Evolutionary conservation across 140 eudicot genomes (phyloP), one percentile per base, ranked within the genome.

Genomic region (Erigeron philadelphicus): DNA sequence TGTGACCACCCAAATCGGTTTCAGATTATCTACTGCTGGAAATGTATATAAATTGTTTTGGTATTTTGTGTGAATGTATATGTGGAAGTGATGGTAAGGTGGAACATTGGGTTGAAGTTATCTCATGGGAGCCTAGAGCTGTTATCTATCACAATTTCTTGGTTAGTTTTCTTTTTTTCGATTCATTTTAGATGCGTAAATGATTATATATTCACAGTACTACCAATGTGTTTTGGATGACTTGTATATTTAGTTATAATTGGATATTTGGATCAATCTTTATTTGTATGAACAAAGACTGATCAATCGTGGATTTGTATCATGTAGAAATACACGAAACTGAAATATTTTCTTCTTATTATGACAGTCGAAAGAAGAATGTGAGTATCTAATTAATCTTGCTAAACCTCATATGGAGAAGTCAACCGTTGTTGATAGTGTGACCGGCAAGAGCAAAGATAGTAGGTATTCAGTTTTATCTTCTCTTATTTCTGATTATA

Each of bases 91-190:
- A 75, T 44, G 78, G 67, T 16, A 75, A 81, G 68, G 76, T 71
- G 55, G 86, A 85, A 68, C 88, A 79, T 76, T 93, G 97, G 99
- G 88, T 78, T 66, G 97, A 93, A 80, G 67, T 89, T 7, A 78
- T 93, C 15, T 93, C 99, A 55, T 93, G 96, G 99, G 97, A 93
- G 83, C 99, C 99, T 52, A 80, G 99, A 79, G 99, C 99, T 31
- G 80, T 79, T 35, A 11, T 93, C 31, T 93, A 89, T 77, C 99
- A 93, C 50, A 87, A 89, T 77, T 93, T 93, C 71, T 65, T 92
- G 90, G 98, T 92, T 46, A 71, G 84, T 71, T 41, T 43, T 23
- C 23, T 8, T 66, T 21, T 35, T 21, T 0, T 63, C 5, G 38
- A 1, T 1, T 31, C 5, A 46, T 46, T 10, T 11, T 47, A 2